Evolutionary conservation across 1,284 basidiomycete genomes (phyloP), one percentile per base, ranked within the genome.

Genomic region (Sanghuangporus sanghuang): DNA sequence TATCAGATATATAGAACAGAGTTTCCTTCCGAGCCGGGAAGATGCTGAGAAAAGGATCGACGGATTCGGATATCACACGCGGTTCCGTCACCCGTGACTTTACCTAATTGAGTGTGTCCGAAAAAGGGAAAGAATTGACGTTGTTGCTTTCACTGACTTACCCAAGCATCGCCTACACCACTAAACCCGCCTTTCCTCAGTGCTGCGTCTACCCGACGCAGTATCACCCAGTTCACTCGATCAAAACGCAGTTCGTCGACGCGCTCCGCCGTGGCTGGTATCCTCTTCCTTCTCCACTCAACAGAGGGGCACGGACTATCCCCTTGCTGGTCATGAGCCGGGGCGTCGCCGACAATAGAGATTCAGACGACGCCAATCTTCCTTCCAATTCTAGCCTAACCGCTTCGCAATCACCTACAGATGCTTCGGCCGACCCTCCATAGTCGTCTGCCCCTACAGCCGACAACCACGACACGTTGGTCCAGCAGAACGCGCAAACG

Each of bases 301-400:
- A 52, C 49, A 46, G 32, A 39, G 58, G 49, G 58, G 48, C 48
- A 18, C 35, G 32, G 50, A 32, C 18, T 39, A 50, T 44, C 52
- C 58, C 36, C 58, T 54, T 32, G 38, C 58, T 64, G 57, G 63
- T 48, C 59, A 64, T 64, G 63, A 64, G 58, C 58, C 63, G 59
- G 52, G 58, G 63, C 52, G 63, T 56, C 58, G 36, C 27, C 57
- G 56, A 53, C 62, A 59, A 59, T 39, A 58, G 46, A 39, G 49
- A 42, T 49, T n/a, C 49, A 52, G 50, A 55, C 57, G 63, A 64
- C 44, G 27, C 63, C 57, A 61, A 49, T 42, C 21, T 56, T 39
- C 46, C 49, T 18, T 53, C 59, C 39, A 16, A 54, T 6, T 16
- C 32, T 18, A 50, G 44, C 27, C 39, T 49, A 23, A 59, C 53